Conservation (phyloP, 2,329 filamentous ascomycete species). For the Fusarium sp. region DNA sequence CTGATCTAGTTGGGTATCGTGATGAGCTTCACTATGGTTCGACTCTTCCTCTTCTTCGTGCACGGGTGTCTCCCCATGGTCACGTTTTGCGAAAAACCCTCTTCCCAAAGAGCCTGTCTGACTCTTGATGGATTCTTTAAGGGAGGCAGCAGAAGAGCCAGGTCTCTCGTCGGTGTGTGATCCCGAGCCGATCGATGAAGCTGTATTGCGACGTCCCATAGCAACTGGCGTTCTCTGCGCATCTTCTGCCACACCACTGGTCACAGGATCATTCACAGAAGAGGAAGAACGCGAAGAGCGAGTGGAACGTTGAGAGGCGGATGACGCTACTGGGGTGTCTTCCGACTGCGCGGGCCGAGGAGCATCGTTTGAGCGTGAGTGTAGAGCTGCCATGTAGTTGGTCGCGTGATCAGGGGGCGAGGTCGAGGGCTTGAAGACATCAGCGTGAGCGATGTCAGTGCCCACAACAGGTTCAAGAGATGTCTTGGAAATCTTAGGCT, state of each 20-base stretch:
- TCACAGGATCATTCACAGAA: slow-evolving; percentile 57
- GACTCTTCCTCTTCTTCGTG: slow-evolving; percentile 50
- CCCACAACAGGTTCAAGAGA: slow-evolving; percentile 74
- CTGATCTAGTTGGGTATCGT: slow-evolving; percentile 50
- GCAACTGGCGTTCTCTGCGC: slow-evolving; percentile 46
- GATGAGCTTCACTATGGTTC: slow-evolving; percentile 48
- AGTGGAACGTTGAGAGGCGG: slow-evolving; percentile 57
- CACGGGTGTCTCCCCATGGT: slow-evolving; percentile 53
- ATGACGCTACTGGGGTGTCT: slow-evolving; percentile 53
- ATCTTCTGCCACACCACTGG: slow-evolving; percentile 54
- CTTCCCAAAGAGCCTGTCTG: slow-evolving; percentile 56
- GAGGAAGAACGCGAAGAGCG: slow-evolving; percentile 66
- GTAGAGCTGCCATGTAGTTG: slow-evolving; percentile 75
- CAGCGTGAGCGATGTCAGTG: slow-evolving; percentile 74
- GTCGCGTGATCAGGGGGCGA: slow-evolving; percentile 71
- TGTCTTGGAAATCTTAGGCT: slow-evolving; percentile 55
- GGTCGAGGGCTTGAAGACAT: slow-evolving; percentile 69
- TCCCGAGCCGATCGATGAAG: slow-evolving; percentile 53
- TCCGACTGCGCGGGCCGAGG: slow-evolving; percentile 56
- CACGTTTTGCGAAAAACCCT: slow-evolving; percentile 56
- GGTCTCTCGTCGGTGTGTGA: slow-evolving; percentile 44
- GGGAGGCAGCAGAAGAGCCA: slow-evolving; percentile 51
- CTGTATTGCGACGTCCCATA: slow-evolving; percentile 53
- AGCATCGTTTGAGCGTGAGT: slow-evolving; percentile 69
- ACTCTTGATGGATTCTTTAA: slow-evolving; percentile 55